These are phyloP conservation scores for Botrytis sinoallii DNA, from an alignment of 2,329 filamentous ascomycete species.

Conservation along the genomic window DNA sequence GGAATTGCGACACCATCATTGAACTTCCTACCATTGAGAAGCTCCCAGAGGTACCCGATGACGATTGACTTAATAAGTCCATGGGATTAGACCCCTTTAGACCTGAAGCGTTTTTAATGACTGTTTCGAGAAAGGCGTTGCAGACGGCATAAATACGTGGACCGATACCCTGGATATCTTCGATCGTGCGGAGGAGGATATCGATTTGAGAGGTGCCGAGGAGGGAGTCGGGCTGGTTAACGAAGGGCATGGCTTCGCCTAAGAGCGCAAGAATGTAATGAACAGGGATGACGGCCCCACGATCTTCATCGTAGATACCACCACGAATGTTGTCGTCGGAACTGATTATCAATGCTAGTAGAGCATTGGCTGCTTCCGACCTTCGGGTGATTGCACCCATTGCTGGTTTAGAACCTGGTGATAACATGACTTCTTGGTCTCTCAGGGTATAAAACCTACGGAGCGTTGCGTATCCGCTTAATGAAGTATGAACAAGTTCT, in stretches of 20 bases:
- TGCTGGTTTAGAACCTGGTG: slow-evolving; percentile 41
- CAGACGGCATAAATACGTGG: slow-evolving; percentile 69
- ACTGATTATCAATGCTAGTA: slow-evolving; percentile 81
- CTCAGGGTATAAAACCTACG: slow-evolving; percentile 88
- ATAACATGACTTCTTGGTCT: slow-evolving; percentile 56
- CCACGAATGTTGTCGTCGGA: slow-evolving; percentile 89
- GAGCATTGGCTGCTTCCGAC: slow-evolving; percentile 66
- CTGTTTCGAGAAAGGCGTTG: slow-evolving; percentile 74
- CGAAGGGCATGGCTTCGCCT: slow-evolving; percentile 77
- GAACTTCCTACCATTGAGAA: slow-evolving; percentile 67
- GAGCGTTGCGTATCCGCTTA: slow-evolving; percentile 89
- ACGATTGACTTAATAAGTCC: slow-evolving; percentile 65
- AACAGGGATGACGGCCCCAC: slow-evolving; percentile 81
- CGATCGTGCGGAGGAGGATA: slow-evolving; percentile 70
- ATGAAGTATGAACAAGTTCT: slow-evolving; percentile 75
- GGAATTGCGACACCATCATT: slow-evolving; percentile 62
- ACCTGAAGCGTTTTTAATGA: slow-evolving; percentile 67
- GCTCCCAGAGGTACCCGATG: slow-evolving; percentile 55
- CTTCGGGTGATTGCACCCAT: slow-evolving; percentile 54
- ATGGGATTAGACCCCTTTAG: slow-evolving; percentile 60
- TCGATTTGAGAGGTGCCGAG: slow-evolving; percentile 72
- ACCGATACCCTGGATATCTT: slow-evolving; percentile 75
- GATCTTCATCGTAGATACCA: slow-evolving; percentile 77
- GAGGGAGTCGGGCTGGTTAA: slow-evolving; percentile 59
- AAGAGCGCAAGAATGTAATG: slow-evolving; percentile 82